Percentiles rank a stretch among this genome's conserved stretches.
Evolutionary conservation across 2,329 filamentous ascomycete genomes (phyloP).

Genomic region (Geosmithia putterillii): DNA sequence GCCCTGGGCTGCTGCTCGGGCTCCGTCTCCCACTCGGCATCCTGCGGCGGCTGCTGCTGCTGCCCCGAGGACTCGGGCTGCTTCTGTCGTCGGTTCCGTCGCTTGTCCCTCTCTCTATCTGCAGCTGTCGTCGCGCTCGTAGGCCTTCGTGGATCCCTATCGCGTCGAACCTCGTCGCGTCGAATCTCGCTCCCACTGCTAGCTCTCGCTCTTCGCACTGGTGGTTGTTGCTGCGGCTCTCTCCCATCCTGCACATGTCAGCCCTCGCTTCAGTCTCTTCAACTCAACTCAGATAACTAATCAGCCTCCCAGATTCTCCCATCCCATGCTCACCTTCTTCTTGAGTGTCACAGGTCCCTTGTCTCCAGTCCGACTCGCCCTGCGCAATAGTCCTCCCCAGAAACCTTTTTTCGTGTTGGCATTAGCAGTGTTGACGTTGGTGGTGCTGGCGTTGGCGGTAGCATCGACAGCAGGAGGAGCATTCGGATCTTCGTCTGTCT

Average conservation of each 20-base stretch:
- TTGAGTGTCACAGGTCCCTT: background rate
- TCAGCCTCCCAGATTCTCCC: background rate
- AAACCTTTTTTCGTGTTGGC: conserved; percentile 26
- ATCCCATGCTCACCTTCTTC: background rate
- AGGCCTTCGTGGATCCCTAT: background rate
- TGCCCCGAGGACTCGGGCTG: too few species aligned
- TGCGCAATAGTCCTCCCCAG: conserved; percentile 35
- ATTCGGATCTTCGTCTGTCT: too few species aligned
- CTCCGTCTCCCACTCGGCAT: conserved; percentile 4
- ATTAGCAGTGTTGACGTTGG: too few species aligned
- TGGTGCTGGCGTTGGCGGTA: background rate
- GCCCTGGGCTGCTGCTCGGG: conserved; percentile 1
- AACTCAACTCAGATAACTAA: too few species aligned
- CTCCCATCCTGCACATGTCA: background rate
- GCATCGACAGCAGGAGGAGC: too few species aligned
- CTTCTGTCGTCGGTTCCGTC: background rate
- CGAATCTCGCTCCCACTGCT: background rate
- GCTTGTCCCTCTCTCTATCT: background rate
- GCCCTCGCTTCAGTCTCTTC: too few species aligned
- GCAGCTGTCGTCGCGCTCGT: background rate
- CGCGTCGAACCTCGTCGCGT: background rate
- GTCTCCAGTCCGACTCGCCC: conserved; percentile 26
- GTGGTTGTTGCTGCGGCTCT: background rate
- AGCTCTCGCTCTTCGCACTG: background rate
- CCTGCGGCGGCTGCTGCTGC: background rate